phyloP scores from a whole-genome alignment of 345 rosid genomes.

The Microcos paniculata region DNA sequence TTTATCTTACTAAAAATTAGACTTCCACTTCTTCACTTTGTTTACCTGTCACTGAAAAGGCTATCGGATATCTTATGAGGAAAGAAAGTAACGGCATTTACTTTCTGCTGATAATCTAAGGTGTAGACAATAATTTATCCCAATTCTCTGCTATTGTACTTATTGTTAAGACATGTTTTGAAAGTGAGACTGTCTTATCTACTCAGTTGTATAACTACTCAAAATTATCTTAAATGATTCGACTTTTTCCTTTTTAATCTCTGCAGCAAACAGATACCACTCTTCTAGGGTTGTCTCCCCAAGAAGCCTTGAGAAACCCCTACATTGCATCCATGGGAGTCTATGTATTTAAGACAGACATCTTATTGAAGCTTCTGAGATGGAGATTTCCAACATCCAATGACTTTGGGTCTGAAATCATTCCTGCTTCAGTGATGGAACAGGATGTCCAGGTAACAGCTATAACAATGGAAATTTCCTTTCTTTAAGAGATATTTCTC shows the following conservation, averaged over 20 bases:
- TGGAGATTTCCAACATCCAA: conserved; percentile 74
- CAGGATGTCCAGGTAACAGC: conserved; percentile 67
- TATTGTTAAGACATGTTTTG: background rate
- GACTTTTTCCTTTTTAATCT: background rate
- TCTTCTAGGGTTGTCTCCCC: conserved; percentile 58
- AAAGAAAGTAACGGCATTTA: background rate
- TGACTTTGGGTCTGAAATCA: conserved; percentile 94
- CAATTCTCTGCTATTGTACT: background rate
- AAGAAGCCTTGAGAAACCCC: conserved; percentile 62
- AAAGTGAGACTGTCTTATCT: background rate
- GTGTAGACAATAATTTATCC: background rate
- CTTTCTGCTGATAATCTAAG: background rate
- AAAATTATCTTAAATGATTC: background rate
- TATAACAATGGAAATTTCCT: background rate
- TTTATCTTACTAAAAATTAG: background rate
- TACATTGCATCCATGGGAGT: conserved; percentile 97
- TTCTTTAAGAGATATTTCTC: background rate
- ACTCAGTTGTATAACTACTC: background rate
- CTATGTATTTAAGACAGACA: conserved; percentile 73
- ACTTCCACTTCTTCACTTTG: background rate
- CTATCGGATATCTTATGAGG: background rate
- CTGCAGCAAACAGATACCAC: conserved; percentile 77
- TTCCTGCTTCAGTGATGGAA: conserved; percentile 86
- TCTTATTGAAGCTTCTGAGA: conserved; percentile 69
- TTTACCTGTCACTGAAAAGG: background rate